A percentile compares a stretch with the other conserved stretches of the same genome.
Evolutionary conservation across 1,139 yeast genomes (phyloP).

Genomic region (Yamadazyma triangularis): DNA sequence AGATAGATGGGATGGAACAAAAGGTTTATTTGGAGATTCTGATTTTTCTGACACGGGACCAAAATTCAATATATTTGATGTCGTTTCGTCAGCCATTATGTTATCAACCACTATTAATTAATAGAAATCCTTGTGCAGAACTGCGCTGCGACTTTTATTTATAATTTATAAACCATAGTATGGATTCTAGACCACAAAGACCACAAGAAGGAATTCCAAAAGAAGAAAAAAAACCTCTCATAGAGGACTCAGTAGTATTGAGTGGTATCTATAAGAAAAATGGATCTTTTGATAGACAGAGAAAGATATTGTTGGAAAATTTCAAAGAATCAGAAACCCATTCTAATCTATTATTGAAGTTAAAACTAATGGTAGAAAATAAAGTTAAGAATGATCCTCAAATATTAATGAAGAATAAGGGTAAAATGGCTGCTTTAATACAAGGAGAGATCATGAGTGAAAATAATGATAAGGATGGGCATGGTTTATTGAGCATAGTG

Average conservation of each 20-base stretch:
- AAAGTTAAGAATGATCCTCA: slow-evolving; percentile 48
- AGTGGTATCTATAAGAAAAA: slow-evolving; percentile 43
- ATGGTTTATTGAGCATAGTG: slow-evolving; percentile 31
- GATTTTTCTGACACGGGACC: slow-evolving; percentile 7
- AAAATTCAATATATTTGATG: slow-evolving; percentile 11
- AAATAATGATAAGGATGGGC: slow-evolving; percentile 5
- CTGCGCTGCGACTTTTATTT: too few relatives aligned
- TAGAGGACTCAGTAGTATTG: slow-evolving; percentile 36
- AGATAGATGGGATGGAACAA: slow-evolving; percentile 11
- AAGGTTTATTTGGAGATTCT: slow-evolving; percentile 2
- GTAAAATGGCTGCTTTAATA: slow-evolving; percentile 49
- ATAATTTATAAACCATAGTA: too few relatives aligned
- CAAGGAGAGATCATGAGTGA: slow-evolving; percentile 43
- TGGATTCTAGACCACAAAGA: too few relatives aligned
- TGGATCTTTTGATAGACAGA: slow-evolving; percentile 47
- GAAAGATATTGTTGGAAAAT: slow-evolving; percentile 39
- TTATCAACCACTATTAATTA: background rate
- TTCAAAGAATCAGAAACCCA: slow-evolving; percentile 44
- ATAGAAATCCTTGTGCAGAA: too few relatives aligned
- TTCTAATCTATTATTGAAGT: slow-evolving; percentile 34
- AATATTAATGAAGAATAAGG: slow-evolving; percentile 45
- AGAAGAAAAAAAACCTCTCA: too few relatives aligned
- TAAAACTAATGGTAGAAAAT: slow-evolving; percentile 41
- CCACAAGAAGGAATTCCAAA: background rate
- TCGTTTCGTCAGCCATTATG: slow-evolving; percentile 7